These are phyloP conservation scores for Moesziomyces globuligerus DNA, from an alignment of 1,284 basidiomycete species.

Conservation along the genomic window DNA sequence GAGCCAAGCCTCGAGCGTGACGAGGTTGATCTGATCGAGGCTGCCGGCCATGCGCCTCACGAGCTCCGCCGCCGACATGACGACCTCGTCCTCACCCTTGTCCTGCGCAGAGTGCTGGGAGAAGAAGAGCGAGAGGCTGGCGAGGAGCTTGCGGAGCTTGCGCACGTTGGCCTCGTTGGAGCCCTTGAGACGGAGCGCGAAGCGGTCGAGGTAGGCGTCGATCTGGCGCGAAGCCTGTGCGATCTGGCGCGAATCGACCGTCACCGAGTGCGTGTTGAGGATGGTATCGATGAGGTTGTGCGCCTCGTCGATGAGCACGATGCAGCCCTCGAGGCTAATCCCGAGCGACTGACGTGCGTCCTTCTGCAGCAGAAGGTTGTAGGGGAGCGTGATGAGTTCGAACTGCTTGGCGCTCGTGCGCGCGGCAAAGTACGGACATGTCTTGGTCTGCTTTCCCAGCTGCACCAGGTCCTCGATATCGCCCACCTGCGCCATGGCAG, in stretches of 20 bases:
- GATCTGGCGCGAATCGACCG: conserved; percentile 75
- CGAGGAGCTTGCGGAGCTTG: conserved; percentile 71
- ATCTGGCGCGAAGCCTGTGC: conserved; percentile 80
- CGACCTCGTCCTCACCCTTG: conserved; percentile 9
- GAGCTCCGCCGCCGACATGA: conserved; percentile 76
- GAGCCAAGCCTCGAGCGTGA: conserved; percentile 83
- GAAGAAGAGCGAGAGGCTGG: conserved; percentile 39
- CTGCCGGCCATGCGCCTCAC: conserved; percentile 77
- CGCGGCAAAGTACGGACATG: conserved; percentile 94
- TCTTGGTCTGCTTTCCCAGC: conserved; percentile 75
- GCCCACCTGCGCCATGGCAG: conserved; percentile 80
- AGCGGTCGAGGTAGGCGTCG: conserved; percentile 80
- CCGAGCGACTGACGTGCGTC: conserved; percentile 85
- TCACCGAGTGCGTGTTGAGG: conserved; percentile 82
- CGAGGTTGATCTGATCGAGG: conserved; percentile 76
- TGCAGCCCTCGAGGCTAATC: conserved; percentile 76
- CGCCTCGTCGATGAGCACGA: conserved; percentile 94
- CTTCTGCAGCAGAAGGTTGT: conserved; percentile 88
- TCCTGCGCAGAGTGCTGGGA: conserved; percentile 8
- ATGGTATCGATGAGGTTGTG: conserved; percentile 82
- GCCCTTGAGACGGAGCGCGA: conserved; percentile 79
- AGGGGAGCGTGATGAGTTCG: conserved; percentile 90
- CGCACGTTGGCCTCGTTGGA: conserved; percentile 81
- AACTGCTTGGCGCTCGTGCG: conserved; percentile 87
- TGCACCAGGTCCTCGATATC: conserved; percentile 92